phyloP scores from a whole-genome alignment of 2,329 filamentous ascomycete species.

The Salinomyces thailandicus region DNA sequence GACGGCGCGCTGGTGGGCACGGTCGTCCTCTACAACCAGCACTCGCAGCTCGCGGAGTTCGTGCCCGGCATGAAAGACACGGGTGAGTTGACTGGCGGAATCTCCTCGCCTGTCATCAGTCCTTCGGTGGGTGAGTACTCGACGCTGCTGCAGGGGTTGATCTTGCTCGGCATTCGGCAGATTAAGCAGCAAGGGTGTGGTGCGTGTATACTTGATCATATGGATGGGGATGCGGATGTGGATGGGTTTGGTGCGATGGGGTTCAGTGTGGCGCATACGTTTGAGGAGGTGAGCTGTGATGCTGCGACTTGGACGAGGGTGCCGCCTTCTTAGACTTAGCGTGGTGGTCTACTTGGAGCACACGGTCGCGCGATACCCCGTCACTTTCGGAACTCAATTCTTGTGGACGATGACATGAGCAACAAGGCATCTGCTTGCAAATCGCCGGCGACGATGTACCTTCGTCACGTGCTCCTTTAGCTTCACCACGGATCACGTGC shows the following conservation, averaged over 20 bases:
- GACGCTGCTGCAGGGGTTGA: conserved; percentile 65
- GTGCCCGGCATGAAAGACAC: conserved; percentile 57
- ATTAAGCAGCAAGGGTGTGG: conserved; percentile 67
- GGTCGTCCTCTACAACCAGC: conserved; percentile 65
- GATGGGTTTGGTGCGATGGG: conserved; percentile 70
- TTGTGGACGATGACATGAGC: too few species aligned
- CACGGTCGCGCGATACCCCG: too few species aligned
- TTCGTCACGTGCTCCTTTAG: too few species aligned
- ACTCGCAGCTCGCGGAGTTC: conserved; percentile 56
- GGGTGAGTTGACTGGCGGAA: conserved; percentile 56
- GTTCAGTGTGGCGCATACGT: conserved; percentile 66
- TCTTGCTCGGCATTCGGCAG: conserved; percentile 70
- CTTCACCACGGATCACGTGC: too few species aligned
- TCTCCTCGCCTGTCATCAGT: conserved; percentile 69
- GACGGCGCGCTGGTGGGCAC: conserved; percentile 64
- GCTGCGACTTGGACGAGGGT: conserved; percentile 45
- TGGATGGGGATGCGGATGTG: conserved; percentile 59
- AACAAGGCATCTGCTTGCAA: too few species aligned
- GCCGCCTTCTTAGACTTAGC: conserved; percentile 2
- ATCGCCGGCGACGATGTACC: too few species aligned
- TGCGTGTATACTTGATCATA: conserved; percentile 67
- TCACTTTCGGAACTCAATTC: too few species aligned
- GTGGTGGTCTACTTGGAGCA: too few species aligned
- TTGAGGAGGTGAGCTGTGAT: conserved; percentile 69
- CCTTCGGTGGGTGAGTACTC: conserved; percentile 57